Percentiles rank a stretch among this genome's conserved stretches.
Evolutionary conservation across 192 early-diverging fungal species (phyloP).

Genomic region (Glomus cerebriforme): DNA sequence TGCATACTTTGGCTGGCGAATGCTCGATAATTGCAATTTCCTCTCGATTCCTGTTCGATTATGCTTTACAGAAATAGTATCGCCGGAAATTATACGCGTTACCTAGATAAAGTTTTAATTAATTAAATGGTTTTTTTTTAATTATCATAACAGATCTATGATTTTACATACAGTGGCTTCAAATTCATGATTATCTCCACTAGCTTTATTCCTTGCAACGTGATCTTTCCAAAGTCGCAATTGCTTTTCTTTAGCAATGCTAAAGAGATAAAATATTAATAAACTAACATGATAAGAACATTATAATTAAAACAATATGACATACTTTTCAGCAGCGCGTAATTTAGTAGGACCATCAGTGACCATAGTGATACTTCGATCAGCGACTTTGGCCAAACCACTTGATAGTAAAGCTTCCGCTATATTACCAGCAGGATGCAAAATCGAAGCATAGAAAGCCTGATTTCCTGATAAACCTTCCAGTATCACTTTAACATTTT

Average conservation of each 20-base stretch:
- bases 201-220: slow-evolving; percentile 56
- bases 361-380: slow-evolving; percentile 81
- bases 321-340: slow-evolving; percentile 75
- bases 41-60: slow-evolving; percentile 36
- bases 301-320: not conserved
- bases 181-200: slow-evolving; percentile 53
- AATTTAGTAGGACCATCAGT: slow-evolving; percentile 71
- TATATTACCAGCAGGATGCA: slow-evolving; percentile 90
- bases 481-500: slow-evolving; percentile 82
- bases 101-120: slow-evolving; percentile 35
- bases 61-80: slow-evolving; percentile 49
- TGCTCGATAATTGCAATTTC: slow-evolving; percentile 48
- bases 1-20: slow-evolving; percentile 35
- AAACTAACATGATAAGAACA: not conserved
- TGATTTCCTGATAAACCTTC: slow-evolving; percentile 73
- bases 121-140: not conserved
- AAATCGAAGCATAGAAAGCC: slow-evolving; percentile 75
- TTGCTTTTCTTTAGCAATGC: slow-evolving; percentile 73
- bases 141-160: not conserved
- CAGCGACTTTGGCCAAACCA: slow-evolving; percentile 84
- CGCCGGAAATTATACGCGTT: slow-evolving; percentile 55
- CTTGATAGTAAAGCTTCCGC: slow-evolving; percentile 79
- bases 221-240: slow-evolving; percentile 85
- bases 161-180: slow-evolving; percentile 43
- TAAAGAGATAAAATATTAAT: slow-evolving; percentile 21